These are phyloP conservation scores for Fusarium kyushuense DNA, from an alignment of 2,329 filamentous ascomycete genomes.

Conservation along the genomic window DNA sequence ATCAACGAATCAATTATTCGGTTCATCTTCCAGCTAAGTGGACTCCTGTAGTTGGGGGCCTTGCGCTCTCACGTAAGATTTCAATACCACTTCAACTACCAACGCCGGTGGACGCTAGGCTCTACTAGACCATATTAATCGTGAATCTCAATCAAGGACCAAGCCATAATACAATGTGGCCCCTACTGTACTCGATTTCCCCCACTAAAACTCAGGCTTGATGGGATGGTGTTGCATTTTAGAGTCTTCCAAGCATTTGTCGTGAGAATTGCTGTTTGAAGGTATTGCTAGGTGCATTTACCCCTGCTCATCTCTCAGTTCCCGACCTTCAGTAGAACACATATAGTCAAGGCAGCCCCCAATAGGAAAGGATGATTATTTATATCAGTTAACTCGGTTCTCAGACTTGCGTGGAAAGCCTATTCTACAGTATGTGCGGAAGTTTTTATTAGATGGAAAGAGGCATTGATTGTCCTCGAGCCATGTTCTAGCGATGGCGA, in stretches of 20 bases:
- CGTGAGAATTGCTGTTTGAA: not conserved
- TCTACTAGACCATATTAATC: not conserved
- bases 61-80: conserved; percentile 29
- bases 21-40: conserved; percentile 5
- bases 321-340: not conserved
- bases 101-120: not conserved
- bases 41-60: conserved; percentile 22
- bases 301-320: not conserved
- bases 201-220: not conserved
- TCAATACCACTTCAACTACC: conserved; percentile 6
- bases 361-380: too few relatives aligned
- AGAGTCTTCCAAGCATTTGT: not conserved
- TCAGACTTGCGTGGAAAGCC: not conserved
- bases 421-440: not conserved
- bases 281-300: not conserved
- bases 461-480: not conserved
- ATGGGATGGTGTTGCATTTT: not conserved
- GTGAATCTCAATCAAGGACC: conserved; percentile 6
- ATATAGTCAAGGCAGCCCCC: conserved; percentile 5
- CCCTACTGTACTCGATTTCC: not conserved
- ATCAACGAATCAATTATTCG: not conserved
- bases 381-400: not conserved
- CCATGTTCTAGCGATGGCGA: not conserved
- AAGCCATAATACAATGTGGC: conserved; percentile 2
- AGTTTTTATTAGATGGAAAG: not conserved